Base-by-base conservation (phyloP, 177 flowering plant species). In the Vitis hybrid region DNA sequence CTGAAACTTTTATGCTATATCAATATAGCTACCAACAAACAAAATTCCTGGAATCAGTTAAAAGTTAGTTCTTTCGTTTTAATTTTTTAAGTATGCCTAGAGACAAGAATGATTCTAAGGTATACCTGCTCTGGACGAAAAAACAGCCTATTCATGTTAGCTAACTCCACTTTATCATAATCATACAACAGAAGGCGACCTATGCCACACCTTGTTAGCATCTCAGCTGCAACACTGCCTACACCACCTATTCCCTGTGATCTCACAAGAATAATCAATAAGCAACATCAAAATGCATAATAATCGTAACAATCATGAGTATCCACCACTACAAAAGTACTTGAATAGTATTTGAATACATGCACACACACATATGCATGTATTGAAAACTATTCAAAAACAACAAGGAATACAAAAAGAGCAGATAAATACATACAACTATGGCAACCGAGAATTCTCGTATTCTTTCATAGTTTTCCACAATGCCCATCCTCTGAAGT, bases 171-270 rank as follows among this genome's bases (percentile, higher is more conserved):
- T 83, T 81, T 89, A 82, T 95, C 99, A 84, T 95, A 95, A 81
- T 95, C 99, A 77, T 95, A 95, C 82, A 95, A 82, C 87, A 95
- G 80, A 77, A 95, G 91, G 70, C 98, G 97, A 65, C 98, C 98
- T 60, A 93, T 89, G 65, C 99, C 99, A 73, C 99, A 95, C 79
- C 99, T 91, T 72, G 99, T 95, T 57, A 95, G 85, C 99, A 95
- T 95, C 83, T 95, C 99, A 76, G 98, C 98, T 49, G 99, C 98
- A 80, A 95, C 99, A 85, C 99, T 95, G 68, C 99, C 99, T n/a
- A 95, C 98, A 67, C 99, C 99, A 81, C 99, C 99, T 65, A 95
- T 82, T 70, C 99, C 99, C 99, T 95, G 85, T 39, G 45, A 60
- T 18, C 29, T 26, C 29, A 26, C 29, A 31, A 63, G 39, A 51